Conservation (phyloP, 2,329 filamentous ascomycete genomes). For the Hortaea sp. region DNA sequence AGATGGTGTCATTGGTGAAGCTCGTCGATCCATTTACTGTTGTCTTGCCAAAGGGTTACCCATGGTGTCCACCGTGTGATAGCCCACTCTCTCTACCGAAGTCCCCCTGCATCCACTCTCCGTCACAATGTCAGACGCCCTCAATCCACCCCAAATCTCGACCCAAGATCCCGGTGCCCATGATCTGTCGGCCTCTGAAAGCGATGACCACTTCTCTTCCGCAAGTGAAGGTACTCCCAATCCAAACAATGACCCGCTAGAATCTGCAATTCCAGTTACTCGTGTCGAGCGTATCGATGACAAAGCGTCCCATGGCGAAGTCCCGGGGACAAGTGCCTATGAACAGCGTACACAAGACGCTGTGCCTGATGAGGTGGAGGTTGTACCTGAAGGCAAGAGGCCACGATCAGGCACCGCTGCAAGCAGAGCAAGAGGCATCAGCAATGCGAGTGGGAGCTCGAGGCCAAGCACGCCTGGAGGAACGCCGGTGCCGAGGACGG, state of each 20-base stretch:
- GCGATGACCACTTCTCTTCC: conserved; percentile 55
- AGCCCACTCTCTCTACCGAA: no score
- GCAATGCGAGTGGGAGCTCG: conserved; percentile 29
- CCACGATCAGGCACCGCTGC: conserved; percentile 29
- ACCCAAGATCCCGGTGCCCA: conserved; percentile 21
- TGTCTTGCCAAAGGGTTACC: no score
- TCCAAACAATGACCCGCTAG: conserved; percentile 26
- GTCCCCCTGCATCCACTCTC: neutral
- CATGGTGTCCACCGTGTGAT: no score
- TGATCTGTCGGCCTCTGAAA: conserved; percentile 9
- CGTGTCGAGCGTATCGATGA: conserved; percentile 54
- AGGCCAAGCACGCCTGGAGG: conserved; percentile 42
- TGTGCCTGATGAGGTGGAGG: conserved; percentile 54
- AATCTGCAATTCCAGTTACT: conserved; percentile 50
- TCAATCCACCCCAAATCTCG: conserved; percentile 20
- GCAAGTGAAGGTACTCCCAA: conserved; percentile 46
- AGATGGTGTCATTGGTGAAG: no score
- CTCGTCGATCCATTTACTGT: no score
- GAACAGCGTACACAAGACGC: conserved; percentile 48
- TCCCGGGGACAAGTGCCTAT: conserved; percentile 52
- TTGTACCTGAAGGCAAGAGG: conserved; percentile 38
- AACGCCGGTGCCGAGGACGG: conserved; percentile 45
- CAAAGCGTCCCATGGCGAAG: conserved; percentile 48
- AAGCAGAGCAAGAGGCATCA: conserved; percentile 20
- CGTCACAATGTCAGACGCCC: conserved; percentile 16